Percentiles rank a stretch among this genome's conserved stretches.
These are phyloP conservation scores for Flueggea neowawraea DNA, from an alignment of 441 rosid genomes.

Conservation along the genomic window DNA sequence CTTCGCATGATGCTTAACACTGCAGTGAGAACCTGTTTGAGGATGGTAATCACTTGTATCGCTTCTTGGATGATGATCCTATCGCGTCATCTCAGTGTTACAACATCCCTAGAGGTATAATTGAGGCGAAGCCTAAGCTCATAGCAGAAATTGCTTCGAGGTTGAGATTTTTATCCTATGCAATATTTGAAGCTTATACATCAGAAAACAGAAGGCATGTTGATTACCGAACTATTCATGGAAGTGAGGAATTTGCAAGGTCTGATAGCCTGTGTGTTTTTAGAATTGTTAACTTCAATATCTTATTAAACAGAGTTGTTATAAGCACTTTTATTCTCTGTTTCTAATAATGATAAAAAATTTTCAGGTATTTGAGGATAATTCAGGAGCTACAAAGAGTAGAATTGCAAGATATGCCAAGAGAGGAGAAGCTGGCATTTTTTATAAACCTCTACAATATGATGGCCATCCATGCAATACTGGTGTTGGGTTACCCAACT, in stretches of 20 bases:
- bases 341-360: constrained; percentile 7
- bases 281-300: constrained; percentile 1
- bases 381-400: constrained; percentile 83
- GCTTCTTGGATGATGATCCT: constrained; percentile 78
- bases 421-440: constrained; percentile 83
- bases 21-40: constrained; percentile 79
- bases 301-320: constrained; percentile 4
- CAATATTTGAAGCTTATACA: constrained; percentile 72
- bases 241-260: constrained; percentile 97
- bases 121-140: constrained; percentile 70
- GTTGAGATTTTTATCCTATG: constrained; percentile 58
- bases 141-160: constrained; percentile 66
- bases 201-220: constrained; percentile 80
- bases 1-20: constrained; percentile 15
- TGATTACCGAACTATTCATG: constrained; percentile 84
- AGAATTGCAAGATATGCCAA: constrained; percentile 51
- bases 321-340: constrained; percentile 1
- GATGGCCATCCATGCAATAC: constrained; percentile 87
- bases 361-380: constrained; percentile 65
- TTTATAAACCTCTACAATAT: constrained; percentile 81
- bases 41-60: constrained; percentile 79
- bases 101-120: constrained; percentile 80
- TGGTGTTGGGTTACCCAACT: constrained; percentile 62
- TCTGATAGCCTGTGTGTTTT: constrained; percentile 19
- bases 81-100: constrained; percentile 70